Base-by-base conservation (phyloP, 306 rosid species). In the Oxytropis ochrocephala region DNA sequence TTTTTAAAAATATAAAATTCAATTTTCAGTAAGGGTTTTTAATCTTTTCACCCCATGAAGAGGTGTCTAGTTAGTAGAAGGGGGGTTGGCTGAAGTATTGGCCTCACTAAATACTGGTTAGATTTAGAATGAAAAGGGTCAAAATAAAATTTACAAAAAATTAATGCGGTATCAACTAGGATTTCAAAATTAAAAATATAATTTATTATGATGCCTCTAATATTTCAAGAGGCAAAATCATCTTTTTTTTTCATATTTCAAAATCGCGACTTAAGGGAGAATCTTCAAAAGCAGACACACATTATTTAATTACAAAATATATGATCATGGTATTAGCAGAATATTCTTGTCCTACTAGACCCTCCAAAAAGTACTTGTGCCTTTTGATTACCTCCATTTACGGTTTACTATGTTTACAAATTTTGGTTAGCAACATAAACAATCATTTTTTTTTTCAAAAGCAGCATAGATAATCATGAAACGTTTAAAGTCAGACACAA, bases 331-430 rank as follows among this genome's bases (percentile, higher is more conserved):
- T 17, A 42, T 42, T 14, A 9, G 5, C 1, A 10, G 67, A 32
- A 57, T 58, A 58, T 72, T 12, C 76, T 33, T 48, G 69, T 47
- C 60, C 59, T 59, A 21, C 69, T 19, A 43, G 51, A 12, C 49
- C 36, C 58, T 46, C 32, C 24, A 55, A 11, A 10, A 70, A 11
- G 11, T 30, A 65, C 57, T 63, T 63, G 17, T 30, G 29, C 46
- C 47, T 66, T 66, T 48, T 48, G 29, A 35, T 35, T 35, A 7
- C n/a, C 73, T 67, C 60, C 60, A 49, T 11, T 11, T n/a, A 14
- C 1, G 21, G 51, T 27, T 41, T 41, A 14, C n/a, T 66, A 50
- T 47, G 30, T 43, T 65, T 13, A 8, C 44, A 48, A 51, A 66
- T 1, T 13, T 32, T 57, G 44, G n/a, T n/a, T 33, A 57, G 21